These are phyloP conservation scores for bread wheat (Triticum aestivum) DNA, from an alignment of 176 grass and related monocot genomes.

Conservation along the genomic window DNA sequence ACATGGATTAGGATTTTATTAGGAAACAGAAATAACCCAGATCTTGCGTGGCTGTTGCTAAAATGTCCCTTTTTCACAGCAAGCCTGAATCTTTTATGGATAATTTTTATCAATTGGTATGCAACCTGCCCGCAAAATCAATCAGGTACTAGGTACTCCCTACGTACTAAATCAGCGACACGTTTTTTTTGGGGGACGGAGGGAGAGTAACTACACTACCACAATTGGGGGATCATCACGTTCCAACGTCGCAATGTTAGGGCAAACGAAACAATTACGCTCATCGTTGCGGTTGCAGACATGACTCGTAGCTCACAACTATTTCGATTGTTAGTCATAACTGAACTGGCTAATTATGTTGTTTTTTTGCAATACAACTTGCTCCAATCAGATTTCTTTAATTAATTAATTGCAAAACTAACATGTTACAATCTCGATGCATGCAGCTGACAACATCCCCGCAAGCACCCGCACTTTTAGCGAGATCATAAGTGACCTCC, in stretches of 20 bases:
- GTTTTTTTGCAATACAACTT: background rate
- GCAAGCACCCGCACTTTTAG: slow-evolving; percentile 57
- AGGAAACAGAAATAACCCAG: no score
- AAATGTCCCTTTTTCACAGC: background rate
- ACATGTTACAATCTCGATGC: slow-evolving; percentile 27
- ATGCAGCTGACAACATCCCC: slow-evolving; percentile 57
- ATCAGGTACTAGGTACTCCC: background rate
- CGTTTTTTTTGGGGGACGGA: no score
- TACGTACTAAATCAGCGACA: no score
- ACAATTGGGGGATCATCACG: background rate
- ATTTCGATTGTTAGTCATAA: background rate
- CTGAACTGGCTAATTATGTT: no score
- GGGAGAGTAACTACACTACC: background rate
- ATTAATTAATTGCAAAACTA: no score
- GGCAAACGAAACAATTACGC: background rate
- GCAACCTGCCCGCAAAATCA: background rate
- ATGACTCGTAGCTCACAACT: no score
- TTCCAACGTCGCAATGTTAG: background rate
- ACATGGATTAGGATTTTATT: no score
- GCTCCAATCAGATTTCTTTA: background rate
- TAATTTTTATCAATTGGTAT: background rate
- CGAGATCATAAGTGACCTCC: slow-evolving; percentile 80
- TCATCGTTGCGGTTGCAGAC: no score
- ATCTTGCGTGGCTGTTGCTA: background rate
- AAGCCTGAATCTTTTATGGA: background rate